Base-by-base conservation (phyloP, 306 rosid genomes). In the Citrullus mucosospermus region DNA sequence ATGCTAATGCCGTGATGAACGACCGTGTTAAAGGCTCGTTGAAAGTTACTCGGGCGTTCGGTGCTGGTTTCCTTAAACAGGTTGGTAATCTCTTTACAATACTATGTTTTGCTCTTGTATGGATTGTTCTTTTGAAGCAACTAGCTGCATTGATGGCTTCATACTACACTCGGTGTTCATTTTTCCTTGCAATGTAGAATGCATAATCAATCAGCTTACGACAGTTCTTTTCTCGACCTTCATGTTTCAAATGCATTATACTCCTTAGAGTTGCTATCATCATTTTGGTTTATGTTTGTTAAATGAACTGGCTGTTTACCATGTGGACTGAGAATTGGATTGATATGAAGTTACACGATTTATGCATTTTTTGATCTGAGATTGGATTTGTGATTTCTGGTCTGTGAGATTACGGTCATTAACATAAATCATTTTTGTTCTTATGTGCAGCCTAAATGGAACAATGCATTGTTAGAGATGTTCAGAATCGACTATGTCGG, bases 61-160 rank as follows among this genome's bases (percentile, higher is more conserved):
- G 99, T 71, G 98, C 99, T 6, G 99, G 98, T 74, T 96, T 91
- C 82, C 98, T 96, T 82, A 96, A 96, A 87, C 97, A 93, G 99
- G 99, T 96, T 80, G 36, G 68, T 76, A 8, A 75, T 55, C 67
- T 17, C 32, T 16, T 30, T 17, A 75, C 7, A 73, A 55, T 18
- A 6, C 65, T 10, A 16, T 51, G 16, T 3, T 32, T 54, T 34
- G n/a, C 53, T 75, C 36, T 72, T 48, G 12, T 51, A 30, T 56
- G 13, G 68, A 76, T 74, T 18, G 46, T 50, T 74, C 62, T 28
- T 72, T 3, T 44, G 55, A 22, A 71, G n/a, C 59, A 72, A 72
- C 20, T 68, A 18, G 32, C 53, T 41, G 74, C 51, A 41, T 68
- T 41, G 74, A 41, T 68, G 43, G 8, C 1, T 62, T 62, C 69